phyloP scores from a whole-genome alignment of 768 basidiomycete genomes.

The Podaxis sp. region DNA sequence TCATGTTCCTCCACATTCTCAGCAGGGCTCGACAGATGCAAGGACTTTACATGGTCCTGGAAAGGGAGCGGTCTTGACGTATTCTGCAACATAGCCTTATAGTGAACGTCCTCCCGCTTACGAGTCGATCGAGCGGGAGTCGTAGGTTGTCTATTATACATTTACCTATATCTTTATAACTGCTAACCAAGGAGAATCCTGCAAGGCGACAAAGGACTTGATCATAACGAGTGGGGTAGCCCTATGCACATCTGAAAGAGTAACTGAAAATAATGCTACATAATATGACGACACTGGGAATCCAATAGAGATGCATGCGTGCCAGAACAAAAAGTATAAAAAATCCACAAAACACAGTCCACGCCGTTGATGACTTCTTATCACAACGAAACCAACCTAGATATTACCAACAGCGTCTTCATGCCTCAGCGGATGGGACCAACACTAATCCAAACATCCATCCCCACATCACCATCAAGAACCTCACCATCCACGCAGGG shows the following conservation, averaged over 20 bases:
- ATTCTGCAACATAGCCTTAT: no score
- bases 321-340: background rate
- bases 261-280: background rate
- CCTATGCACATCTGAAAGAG: background rate
- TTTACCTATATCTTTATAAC: background rate
- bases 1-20: no score
- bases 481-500: constrained; percentile 76
- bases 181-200: background rate
- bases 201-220: background rate
- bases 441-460: constrained; percentile 64
- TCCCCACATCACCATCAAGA: constrained; percentile 77
- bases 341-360: constrained; percentile 1
- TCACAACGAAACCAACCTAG: background rate
- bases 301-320: background rate
- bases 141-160: background rate
- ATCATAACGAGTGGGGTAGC: background rate
- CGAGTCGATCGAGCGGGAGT: background rate
- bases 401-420: background rate
- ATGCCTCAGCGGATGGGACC: background rate
- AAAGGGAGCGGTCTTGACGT: no score
- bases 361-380: background rate
- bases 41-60: no score
- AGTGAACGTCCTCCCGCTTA: no score
- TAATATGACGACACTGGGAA: background rate
- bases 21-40: no score